Conservation (phyloP, 148 eudicot species). For the Suaeda aralocaspica region DNA sequence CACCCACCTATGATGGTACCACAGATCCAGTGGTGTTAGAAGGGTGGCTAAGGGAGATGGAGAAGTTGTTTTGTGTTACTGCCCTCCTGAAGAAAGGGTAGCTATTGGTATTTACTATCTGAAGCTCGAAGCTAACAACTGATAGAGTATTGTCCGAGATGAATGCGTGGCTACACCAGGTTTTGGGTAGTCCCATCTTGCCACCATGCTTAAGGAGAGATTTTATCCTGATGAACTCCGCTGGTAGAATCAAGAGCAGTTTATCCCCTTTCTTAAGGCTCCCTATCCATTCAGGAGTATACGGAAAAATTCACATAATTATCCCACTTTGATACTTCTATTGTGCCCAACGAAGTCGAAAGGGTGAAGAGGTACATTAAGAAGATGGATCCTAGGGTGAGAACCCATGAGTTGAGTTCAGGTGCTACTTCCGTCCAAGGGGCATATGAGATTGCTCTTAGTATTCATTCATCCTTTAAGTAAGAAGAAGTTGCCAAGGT, state of each 20-base stretch:
- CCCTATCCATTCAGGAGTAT: background rate
- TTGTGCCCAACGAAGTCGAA: background rate
- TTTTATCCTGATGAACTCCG: background rate
- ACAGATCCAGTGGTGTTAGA: background rate
- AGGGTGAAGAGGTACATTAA: background rate
- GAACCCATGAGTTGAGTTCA: background rate
- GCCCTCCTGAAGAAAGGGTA: background rate
- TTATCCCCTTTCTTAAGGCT: background rate
- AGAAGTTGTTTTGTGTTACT: background rate
- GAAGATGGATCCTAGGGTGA: background rate
- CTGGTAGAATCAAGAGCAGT: background rate
- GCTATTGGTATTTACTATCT: background rate
- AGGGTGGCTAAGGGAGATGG: background rate
- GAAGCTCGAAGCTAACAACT: background rate
- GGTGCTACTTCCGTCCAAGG: background rate
- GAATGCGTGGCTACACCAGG: background rate
- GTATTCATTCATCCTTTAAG: background rate
- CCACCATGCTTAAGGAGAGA: background rate
- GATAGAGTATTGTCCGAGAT: background rate
- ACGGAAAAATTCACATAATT: background rate
- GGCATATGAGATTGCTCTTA: background rate
- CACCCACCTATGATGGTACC: background rate
- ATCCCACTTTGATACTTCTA: background rate
- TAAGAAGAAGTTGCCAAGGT: background rate
- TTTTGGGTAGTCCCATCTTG: background rate